Base-by-base conservation (phyloP, 495 filamentous ascomycete genomes). In the Corynascus novoguineensis region DNA sequence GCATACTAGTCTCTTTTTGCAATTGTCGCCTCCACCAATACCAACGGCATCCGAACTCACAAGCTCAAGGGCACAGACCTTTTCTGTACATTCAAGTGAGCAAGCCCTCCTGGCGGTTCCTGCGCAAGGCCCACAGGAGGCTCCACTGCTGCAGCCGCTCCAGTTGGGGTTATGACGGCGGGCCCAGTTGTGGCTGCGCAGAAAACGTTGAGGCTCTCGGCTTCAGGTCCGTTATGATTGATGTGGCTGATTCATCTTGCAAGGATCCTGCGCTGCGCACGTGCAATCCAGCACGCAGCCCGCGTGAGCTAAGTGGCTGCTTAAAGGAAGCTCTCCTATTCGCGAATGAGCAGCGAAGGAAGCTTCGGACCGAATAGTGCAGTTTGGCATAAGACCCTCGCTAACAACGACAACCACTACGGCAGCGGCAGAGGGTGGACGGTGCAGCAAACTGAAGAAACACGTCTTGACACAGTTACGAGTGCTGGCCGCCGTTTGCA, bases 301-400 rank as follows among this genome's bases (percentile, higher is more conserved):
- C 40, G 38, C 42, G 42, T 28, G 25, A 8, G 27, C 27, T 58
- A 48, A 40, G 62, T 40, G 62, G 52, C 59, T 58, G 58, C 24
- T 15, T 22, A 10, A n/a, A 29, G 25, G 29, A n/a, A 22, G 48
- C 44, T 46, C 34, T 32, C 42, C 21, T 2, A 56, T 50, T n/a
- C n/a, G n/a, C n/a, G n/a, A n/a, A n/a, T 61, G 46, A 46, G 27
- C 49, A 34, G 44, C 42, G 34, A 54, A 55, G 55, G 44, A 51
- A 57, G 50, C 25, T 48, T 68, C 63, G 65, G 65, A 60, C 65
- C 65, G 65, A 68, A 61, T 68, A 57, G n/a, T n/a, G n/a, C n/a
- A n/a, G n/a, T 56, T 60, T 53, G 58, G 50, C 51, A 64, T 62
- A 53, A 60, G 49, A 31, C 61, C 56, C 51, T 28, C 50, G 55